These are phyloP conservation scores for Saccharomyces hybrid DNA, from an alignment of 1,139 yeast genomes.

Conservation along the genomic window DNA sequence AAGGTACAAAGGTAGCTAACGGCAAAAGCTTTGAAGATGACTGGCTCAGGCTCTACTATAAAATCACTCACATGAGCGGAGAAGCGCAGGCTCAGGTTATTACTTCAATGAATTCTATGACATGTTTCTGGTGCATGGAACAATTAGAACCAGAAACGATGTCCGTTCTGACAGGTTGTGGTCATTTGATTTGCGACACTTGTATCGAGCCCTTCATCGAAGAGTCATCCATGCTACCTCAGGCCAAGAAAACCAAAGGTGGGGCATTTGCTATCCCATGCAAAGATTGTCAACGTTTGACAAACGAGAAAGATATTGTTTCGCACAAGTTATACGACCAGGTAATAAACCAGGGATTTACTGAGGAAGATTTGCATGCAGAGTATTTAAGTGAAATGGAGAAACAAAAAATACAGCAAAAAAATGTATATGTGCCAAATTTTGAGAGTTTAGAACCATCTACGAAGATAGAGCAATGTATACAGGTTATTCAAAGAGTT, in stretches of 20 bases:
- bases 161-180: constrained; percentile 51
- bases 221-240: constrained; percentile 30
- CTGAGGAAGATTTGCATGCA: constrained; percentile 29
- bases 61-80: constrained; percentile 23
- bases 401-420: constrained; percentile 25
- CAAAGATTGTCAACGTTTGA: constrained; percentile 39
- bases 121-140: constrained; percentile 66
- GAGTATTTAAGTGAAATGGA: constrained; percentile 26
- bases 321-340: constrained; percentile 48
- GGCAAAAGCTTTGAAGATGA: constrained; percentile 27
- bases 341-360: constrained; percentile 32
- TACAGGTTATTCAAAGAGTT: constrained; percentile 42
- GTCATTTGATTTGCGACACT: constrained; percentile 58
- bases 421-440: constrained; percentile 30
- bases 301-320: constrained; percentile 40
- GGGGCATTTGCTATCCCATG: constrained; percentile 46
- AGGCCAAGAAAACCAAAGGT: constrained; percentile 33
- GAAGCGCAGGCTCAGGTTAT: constrained; percentile 28
- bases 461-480: constrained; percentile 47
- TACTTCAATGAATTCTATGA: constrained; percentile 26
- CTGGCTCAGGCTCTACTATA: constrained; percentile 26
- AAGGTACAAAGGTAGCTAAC: constrained; percentile 24
- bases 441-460: constrained; percentile 36
- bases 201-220: constrained; percentile 50
- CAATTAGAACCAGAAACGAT: constrained; percentile 44